Conservation (phyloP, 2,329 filamentous ascomycete species). For the Aulographum hederae region DNA sequence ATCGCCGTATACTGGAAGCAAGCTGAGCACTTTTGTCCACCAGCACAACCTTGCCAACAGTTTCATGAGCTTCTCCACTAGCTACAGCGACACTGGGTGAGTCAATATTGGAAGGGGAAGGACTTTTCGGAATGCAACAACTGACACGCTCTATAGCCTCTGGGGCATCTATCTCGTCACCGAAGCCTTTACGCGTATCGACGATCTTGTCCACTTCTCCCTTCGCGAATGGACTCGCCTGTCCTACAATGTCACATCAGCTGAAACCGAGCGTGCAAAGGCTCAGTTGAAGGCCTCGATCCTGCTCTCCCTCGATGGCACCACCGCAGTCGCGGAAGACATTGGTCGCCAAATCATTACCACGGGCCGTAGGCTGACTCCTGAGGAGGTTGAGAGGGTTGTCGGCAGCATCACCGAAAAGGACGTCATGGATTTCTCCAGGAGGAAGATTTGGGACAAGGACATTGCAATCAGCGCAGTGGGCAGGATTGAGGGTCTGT, state of each 20-base stretch:
- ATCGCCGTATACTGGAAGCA: conserved; percentile 92
- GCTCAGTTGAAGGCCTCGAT: conserved; percentile 97
- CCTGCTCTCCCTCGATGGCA: conserved; percentile 90
- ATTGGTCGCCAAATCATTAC: conserved; percentile 98
- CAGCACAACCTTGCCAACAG: conserved; percentile 94
- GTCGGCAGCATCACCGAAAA: conserved; percentile 83
- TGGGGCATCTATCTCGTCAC: conserved; percentile 55
- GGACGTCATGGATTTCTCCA: conserved; percentile 93
- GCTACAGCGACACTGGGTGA: conserved; percentile 98
- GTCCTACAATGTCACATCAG: conserved; percentile 68
- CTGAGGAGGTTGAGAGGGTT: conserved; percentile 84
- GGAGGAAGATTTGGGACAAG: conserved; percentile 92
- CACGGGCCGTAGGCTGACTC: conserved; percentile 77
- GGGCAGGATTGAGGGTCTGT: conserved; percentile 71
- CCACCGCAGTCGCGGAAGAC: conserved; percentile 92
- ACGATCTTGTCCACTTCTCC: conserved; percentile 95
- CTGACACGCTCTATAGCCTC: conserved; percentile 40
- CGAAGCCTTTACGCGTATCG: conserved; percentile 42
- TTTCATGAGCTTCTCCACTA: conserved; percentile 99
- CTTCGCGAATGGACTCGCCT: conserved; percentile 97
- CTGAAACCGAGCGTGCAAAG: conserved; percentile 96
- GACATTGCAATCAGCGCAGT: conserved; percentile 89
- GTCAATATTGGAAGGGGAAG: conserved; percentile 13
- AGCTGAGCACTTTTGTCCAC: conserved; percentile 87
- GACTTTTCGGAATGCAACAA: not conserved